Conservation (phyloP, 2,329 filamentous ascomycete genomes). For the Aureobasidium sp. region DNA sequence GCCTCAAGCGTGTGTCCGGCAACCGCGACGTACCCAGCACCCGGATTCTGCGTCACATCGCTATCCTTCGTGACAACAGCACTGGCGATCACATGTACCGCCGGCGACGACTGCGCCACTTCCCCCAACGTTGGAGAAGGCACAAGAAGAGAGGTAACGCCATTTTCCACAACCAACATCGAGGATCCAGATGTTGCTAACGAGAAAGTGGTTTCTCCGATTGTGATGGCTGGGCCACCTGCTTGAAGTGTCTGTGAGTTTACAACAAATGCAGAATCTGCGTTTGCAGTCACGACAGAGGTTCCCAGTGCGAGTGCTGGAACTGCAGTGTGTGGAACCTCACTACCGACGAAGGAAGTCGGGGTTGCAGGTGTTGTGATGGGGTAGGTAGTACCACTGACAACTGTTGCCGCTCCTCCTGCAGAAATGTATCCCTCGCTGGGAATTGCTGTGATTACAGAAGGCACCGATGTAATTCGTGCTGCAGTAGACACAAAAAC, state of each 20-base stretch:
- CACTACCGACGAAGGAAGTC: neutral
- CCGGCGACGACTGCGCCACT: neutral
- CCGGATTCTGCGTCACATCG: neutral
- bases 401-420: slow-evolving; percentile 10
- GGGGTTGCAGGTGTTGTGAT: neutral
- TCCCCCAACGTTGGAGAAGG: neutral
- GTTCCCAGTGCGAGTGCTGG: neutral
- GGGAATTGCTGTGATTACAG: neutral
- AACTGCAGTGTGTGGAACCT: neutral
- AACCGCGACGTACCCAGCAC: neutral
- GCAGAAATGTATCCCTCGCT: neutral
- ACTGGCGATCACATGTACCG: neutral
- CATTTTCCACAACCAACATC: neutral
- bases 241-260: slow-evolving; percentile 9
- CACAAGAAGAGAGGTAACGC: neutral
- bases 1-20: neutral
- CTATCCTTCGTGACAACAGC: neutral
- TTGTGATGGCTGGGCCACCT: slow-evolving; percentile 10
- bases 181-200: neutral
- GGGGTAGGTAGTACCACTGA: neutral
- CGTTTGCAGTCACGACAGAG: slow-evolving; percentile 1
- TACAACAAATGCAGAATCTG: neutral
- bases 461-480: neutral
- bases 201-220: neutral
- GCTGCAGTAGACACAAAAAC: neutral